Conservation (phyloP, 2,329 filamentous ascomycete species). For the Leptographium procerum region DNA sequence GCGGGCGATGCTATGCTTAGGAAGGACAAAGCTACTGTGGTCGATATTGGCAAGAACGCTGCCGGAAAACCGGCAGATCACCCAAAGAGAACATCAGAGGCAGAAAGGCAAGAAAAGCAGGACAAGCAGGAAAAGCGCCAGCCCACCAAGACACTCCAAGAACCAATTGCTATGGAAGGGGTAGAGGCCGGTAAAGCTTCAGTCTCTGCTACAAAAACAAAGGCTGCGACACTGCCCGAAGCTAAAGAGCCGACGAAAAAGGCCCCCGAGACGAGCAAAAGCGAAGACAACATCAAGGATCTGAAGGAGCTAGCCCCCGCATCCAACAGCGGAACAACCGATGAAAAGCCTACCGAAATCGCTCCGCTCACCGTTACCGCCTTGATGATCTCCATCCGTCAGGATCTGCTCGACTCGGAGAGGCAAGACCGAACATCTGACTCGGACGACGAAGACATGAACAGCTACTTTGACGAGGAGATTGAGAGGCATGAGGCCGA, state of each 20-base stretch:
- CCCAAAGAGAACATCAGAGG: not conserved
- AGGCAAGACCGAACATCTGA: conserved; percentile 27
- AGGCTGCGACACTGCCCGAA: not conserved
- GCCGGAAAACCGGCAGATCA: not conserved
- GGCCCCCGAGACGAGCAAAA: not conserved
- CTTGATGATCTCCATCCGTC: conserved; percentile 8
- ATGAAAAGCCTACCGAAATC: not conserved
- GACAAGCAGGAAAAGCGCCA: not conserved
- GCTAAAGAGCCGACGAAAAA: not conserved
- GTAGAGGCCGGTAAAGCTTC: not conserved
- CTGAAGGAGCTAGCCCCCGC: not conserved
- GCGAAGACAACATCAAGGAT: not conserved
- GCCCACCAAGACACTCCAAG: not conserved
- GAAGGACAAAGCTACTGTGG: not conserved
- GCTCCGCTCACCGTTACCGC: not conserved
- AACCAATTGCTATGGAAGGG: not conserved
- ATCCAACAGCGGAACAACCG: not conserved
- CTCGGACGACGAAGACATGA: conserved; percentile 47
- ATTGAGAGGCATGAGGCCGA: conserved; percentile 39
- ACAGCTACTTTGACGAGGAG: conserved; percentile 41
- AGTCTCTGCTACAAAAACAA: not conserved
- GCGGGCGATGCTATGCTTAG: not conserved
- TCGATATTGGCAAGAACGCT: not conserved
- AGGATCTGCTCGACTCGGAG: not conserved
- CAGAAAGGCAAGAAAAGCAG: not conserved